phyloP scores from a whole-genome alignment of 805 yeast species.

The Saccharomycopsis fodiens region DNA sequence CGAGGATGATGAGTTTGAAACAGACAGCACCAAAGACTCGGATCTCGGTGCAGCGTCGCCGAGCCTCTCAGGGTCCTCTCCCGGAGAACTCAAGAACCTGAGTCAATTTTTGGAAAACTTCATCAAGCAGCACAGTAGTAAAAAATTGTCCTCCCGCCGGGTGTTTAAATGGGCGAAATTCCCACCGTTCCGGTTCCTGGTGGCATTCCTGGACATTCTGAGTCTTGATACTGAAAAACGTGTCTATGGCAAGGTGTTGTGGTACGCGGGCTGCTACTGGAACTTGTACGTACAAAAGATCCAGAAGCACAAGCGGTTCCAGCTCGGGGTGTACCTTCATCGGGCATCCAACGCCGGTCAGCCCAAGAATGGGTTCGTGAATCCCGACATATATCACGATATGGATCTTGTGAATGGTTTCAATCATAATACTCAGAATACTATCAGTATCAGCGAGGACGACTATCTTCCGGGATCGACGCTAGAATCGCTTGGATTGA shows the following conservation, averaged over 20 bases:
- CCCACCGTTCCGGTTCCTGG: slow-evolving; percentile 49
- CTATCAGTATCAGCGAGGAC: slow-evolving; percentile 10
- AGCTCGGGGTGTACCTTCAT: slow-evolving; percentile 51
- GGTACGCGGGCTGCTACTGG: slow-evolving; percentile 62
- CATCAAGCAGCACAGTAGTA: slow-evolving; percentile 5
- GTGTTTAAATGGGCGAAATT: slow-evolving; percentile 33
- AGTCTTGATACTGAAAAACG: slow-evolving; percentile 38
- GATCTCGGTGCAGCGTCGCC: neutral
- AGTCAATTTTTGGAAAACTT: slow-evolving; percentile 1
- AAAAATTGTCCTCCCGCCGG: slow-evolving; percentile 4
- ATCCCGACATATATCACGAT: slow-evolving; percentile 31
- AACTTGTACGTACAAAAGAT: slow-evolving; percentile 45
- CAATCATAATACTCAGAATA: neutral
- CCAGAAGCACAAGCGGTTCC: slow-evolving; percentile 33
- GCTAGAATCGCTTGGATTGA: slow-evolving; percentile 4
- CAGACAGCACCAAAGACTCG: slow-evolving; percentile 6
- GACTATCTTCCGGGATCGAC: slow-evolving; percentile 8
- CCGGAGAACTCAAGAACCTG: neutral
- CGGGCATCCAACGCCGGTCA: slow-evolving; percentile 36
- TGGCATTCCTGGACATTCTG: slow-evolving; percentile 42
- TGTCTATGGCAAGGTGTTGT: slow-evolving; percentile 42
- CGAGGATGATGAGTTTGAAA: slow-evolving; percentile 1
- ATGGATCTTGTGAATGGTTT: slow-evolving; percentile 13
- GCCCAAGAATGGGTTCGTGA: slow-evolving; percentile 33
- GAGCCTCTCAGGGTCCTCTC: neutral